phyloP scores from a whole-genome alignment of 495 filamentous ascomycete species.

The Neurospora sublineolata region DNA sequence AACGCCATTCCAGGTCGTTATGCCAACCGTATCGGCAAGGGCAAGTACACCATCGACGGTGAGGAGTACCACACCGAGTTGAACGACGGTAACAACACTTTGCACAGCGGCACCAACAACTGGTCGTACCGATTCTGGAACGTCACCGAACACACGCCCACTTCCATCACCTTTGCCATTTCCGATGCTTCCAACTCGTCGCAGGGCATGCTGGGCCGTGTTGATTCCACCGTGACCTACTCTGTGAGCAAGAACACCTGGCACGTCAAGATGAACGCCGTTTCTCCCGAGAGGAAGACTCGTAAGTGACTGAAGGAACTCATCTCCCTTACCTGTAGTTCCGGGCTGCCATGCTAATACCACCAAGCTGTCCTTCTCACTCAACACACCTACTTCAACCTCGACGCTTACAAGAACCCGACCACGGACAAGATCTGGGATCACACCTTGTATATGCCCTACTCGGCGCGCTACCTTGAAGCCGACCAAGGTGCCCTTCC shows the following conservation, averaged over 20 bases:
- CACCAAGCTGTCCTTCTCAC: slow-evolving; percentile 54
- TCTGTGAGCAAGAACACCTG: slow-evolving; percentile 40
- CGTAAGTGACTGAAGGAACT: slow-evolving; percentile 22
- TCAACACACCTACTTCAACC: slow-evolving; percentile 81
- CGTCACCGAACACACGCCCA: slow-evolving; percentile 41
- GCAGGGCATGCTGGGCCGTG: slow-evolving; percentile 60
- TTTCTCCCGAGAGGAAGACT: slow-evolving; percentile 37
- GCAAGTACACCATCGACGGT: slow-evolving; percentile 39
- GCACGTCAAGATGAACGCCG: slow-evolving; percentile 43
- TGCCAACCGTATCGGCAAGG: slow-evolving; percentile 45
- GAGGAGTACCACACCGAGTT: slow-evolving; percentile 36
- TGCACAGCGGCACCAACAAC: slow-evolving; percentile 50
- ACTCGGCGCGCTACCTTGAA: slow-evolving; percentile 55
- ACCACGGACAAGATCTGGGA: slow-evolving; percentile 52
- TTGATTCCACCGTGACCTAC: slow-evolving; percentile 65
- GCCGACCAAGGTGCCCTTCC: slow-evolving; percentile 61
- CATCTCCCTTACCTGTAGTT: not conserved
- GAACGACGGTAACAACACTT: slow-evolving; percentile 47
- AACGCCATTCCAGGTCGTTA: slow-evolving; percentile 44
- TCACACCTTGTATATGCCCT: slow-evolving; percentile 59
- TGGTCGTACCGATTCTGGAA: slow-evolving; percentile 46
- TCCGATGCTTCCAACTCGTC: slow-evolving; percentile 52
- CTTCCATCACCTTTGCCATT: slow-evolving; percentile 71
- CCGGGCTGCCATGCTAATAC: slow-evolving; percentile 26
- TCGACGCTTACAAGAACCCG: slow-evolving; percentile 60